These are phyloP conservation scores for Calvatia gigantea DNA, from an alignment of 768 basidiomycete genomes.

Conservation along the genomic window DNA sequence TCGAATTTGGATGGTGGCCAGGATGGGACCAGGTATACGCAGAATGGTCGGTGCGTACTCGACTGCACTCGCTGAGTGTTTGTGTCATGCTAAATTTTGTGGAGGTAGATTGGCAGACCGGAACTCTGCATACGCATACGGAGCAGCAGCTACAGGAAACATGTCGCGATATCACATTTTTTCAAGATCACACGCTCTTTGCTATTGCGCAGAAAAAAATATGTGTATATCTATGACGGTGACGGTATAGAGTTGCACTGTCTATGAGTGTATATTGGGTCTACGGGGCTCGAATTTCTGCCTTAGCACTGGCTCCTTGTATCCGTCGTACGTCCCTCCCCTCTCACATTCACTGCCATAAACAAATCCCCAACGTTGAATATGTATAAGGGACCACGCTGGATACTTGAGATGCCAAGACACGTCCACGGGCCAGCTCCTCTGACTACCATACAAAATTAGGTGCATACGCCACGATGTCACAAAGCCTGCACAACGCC, in stretches of 20 bases:
- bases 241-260: conserved; percentile 91
- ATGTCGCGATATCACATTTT: conserved; percentile 96
- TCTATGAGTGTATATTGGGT: conserved; percentile 81
- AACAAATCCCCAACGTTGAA: not conserved
- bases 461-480: conserved; percentile 80
- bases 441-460: conserved; percentile 90
- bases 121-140: conserved; percentile 74
- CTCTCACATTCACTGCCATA: not conserved
- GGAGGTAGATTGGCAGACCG: conserved; percentile 94
- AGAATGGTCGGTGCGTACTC: conserved; percentile 83
- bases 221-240: conserved; percentile 93
- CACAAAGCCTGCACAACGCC: conserved; percentile 90
- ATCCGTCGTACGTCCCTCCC: conserved; percentile 56
- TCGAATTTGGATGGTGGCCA: conserved; percentile 83
- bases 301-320: conserved; percentile 95
- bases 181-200: conserved; percentile 90
- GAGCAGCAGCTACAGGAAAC: conserved; percentile 92
- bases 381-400: conserved; percentile 75
- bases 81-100: too few species aligned
- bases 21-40: conserved; percentile 80
- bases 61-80: too few species aligned
- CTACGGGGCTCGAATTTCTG: conserved; percentile 85
- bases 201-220: conserved; percentile 95
- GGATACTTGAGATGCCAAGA: conserved; percentile 97
- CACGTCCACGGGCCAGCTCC: conserved; percentile 85